A percentile compares a stretch with the other conserved stretches of the same genome.
phyloP scores from a whole-genome alignment of 192 early-diverging fungal genomes.

The Coemansia sp. region DNA sequence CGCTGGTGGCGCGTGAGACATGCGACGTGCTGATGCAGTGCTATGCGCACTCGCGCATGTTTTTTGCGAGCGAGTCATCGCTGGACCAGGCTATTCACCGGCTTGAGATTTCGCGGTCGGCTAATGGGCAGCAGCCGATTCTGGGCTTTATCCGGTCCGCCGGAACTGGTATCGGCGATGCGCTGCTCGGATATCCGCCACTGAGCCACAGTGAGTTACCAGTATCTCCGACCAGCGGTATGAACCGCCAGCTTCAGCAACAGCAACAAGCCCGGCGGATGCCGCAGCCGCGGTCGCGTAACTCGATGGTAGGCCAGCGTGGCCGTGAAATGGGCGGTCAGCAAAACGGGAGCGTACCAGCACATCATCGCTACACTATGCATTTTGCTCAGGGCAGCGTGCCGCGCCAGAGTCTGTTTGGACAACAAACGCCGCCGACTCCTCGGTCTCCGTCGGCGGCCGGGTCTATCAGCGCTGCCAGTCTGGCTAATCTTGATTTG shows the following conservation, averaged over 20 bases:
- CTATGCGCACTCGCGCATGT: slow-evolving; percentile 46
- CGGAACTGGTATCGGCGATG: slow-evolving; percentile 33
- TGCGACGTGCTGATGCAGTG: slow-evolving; percentile 66
- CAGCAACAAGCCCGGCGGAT: slow-evolving; percentile 11
- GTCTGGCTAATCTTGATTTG: slow-evolving; percentile 9
- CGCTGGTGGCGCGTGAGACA: slow-evolving; percentile 63
- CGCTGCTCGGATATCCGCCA: slow-evolving; percentile 24
- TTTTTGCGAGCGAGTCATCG: slow-evolving; percentile 30
- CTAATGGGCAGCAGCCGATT: slow-evolving; percentile 33
- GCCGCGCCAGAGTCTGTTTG: slow-evolving; percentile 14
- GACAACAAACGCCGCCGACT: slow-evolving; percentile 11
- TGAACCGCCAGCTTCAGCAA: slow-evolving; percentile 5
- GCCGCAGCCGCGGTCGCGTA: neutral
- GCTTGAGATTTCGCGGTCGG: slow-evolving; percentile 36
- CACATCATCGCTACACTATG: slow-evolving; percentile 46
- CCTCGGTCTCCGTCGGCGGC: slow-evolving; percentile 20
- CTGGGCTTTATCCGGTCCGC: slow-evolving; percentile 23
- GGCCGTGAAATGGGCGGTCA: neutral
- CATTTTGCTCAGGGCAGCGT: slow-evolving; percentile 23
- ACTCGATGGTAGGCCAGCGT: slow-evolving; percentile 6
- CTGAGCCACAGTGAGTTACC: neutral
- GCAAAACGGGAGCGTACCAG: neutral
- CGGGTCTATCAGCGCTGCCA: slow-evolving; percentile 17
- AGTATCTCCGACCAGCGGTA: neutral
- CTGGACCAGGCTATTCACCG: slow-evolving; percentile 45